phyloP scores from a whole-genome alignment of 2,329 filamentous ascomycete genomes.

The Diplocarpon rosae region DNA sequence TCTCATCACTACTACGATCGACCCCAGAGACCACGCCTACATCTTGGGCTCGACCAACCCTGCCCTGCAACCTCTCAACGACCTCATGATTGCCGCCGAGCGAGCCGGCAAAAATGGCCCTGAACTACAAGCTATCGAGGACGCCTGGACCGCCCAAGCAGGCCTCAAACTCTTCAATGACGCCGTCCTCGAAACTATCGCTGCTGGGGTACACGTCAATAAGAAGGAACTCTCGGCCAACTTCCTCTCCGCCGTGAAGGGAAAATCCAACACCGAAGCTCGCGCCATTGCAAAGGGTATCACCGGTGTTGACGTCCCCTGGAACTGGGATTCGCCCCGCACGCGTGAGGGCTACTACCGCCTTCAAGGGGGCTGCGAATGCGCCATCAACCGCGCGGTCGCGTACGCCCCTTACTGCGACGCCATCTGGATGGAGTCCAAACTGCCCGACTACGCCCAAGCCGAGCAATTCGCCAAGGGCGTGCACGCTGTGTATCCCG shows the following conservation, averaged over 20 bases:
- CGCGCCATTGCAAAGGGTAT: constrained; percentile 67
- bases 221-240: constrained; percentile 56
- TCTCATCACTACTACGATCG: constrained; percentile 92
- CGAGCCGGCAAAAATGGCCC: constrained; percentile 66
- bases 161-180: constrained; percentile 83
- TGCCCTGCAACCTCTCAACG: constrained; percentile 69
- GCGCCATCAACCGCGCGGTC: constrained; percentile 79
- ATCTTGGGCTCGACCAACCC: constrained; percentile 85
- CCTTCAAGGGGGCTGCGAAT: constrained; percentile 82
- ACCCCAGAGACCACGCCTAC: constrained; percentile 89
- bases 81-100: constrained; percentile 85
- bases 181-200: constrained; percentile 74
- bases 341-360: constrained; percentile 95
- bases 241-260: constrained; percentile 59
- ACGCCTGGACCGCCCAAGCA: constrained; percentile 71
- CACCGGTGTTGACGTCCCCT: constrained; percentile 73
- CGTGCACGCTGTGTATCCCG: constrained; percentile 87
- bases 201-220: constrained; percentile 52
- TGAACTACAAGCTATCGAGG: constrained; percentile 83
- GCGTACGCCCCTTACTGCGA: constrained; percentile 91
- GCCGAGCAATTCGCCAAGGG: constrained; percentile 88
- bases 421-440: constrained; percentile 99
- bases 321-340: constrained; percentile 89
- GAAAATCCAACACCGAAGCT: constrained; percentile 78
- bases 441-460: constrained; percentile 83